These are phyloP conservation scores for Saitozyma sp. DNA, from an alignment of 768 basidiomycete species.

Conservation along the genomic window DNA sequence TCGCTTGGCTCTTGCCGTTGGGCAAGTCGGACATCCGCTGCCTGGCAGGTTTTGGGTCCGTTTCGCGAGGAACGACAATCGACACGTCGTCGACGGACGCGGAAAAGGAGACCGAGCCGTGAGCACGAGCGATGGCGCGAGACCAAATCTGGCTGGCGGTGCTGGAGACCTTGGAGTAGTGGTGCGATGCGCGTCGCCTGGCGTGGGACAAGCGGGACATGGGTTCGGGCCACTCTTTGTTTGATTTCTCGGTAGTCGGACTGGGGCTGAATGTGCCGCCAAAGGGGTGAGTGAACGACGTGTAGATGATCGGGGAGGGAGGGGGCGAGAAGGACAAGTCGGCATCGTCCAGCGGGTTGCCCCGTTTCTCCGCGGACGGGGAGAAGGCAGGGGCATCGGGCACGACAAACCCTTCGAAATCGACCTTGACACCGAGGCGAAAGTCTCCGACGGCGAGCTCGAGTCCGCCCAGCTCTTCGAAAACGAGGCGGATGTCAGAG, in stretches of 20 bases:
- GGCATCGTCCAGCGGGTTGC: background rate
- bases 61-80: no score
- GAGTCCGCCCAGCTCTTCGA: conserved; percentile 18
- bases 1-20: no score
- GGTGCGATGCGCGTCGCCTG: conserved; percentile 20
- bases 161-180: conserved; percentile 19
- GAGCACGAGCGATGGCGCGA: conserved; percentile 30
- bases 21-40: background rate
- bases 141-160: conserved; percentile 31
- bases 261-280: background rate
- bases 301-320: conserved; percentile 8
- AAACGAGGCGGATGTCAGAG: conserved; percentile 17
- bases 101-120: conserved; percentile 29
- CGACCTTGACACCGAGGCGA: conserved; percentile 15
- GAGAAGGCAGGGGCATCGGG: conserved; percentile 1
- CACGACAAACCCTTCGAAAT: conserved; percentile 19
- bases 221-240: background rate
- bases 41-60: background rate
- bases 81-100: conserved; percentile 6
- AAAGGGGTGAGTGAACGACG: conserved; percentile 7
- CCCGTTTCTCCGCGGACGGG: background rate
- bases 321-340: conserved; percentile 15
- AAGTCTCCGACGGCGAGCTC: conserved; percentile 17
- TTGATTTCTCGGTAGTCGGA: background rate
- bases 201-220: conserved; percentile 17